Percentiles rank a stretch among this genome's conserved stretches.
Evolutionary conservation across 352 stramenopile species (phyloP).

Genomic region (Globisporangium emineosum): DNA sequence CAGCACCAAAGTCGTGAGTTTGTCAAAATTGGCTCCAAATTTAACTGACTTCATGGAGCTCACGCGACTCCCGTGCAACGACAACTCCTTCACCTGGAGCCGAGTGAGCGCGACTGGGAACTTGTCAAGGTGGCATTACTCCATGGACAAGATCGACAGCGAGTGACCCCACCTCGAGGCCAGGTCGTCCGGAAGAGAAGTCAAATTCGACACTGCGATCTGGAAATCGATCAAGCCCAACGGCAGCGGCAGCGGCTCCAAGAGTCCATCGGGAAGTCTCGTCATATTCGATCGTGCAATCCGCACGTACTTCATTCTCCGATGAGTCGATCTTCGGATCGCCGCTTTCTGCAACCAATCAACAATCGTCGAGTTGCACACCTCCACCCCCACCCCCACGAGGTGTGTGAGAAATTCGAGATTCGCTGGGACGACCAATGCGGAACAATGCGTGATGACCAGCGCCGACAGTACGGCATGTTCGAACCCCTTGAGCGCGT

Average conservation of each 20-base stretch:
- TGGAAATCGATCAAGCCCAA: conserved; percentile 16
- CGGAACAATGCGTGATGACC: conserved; percentile 16
- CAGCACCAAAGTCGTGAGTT: conserved; percentile 2
- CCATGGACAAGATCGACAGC: background rate
- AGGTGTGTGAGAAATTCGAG: conserved; percentile 18
- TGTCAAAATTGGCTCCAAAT: background rate
- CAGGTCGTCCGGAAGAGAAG: conserved; percentile 13
- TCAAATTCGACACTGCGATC: conserved; percentile 19
- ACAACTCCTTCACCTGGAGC: conserved; percentile 1
- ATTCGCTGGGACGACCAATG: conserved; percentile 9
- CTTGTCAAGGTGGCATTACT: background rate
- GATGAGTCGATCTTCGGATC: conserved; percentile 4
- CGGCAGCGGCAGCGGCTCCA: conserved; percentile 13
- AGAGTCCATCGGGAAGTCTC: conserved; percentile 2
- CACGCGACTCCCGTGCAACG: background rate
- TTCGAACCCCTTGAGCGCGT: conserved; percentile 14
- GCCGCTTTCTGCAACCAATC: conserved; percentile 13
- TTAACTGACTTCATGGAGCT: background rate
- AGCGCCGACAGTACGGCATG: conserved; percentile 14
- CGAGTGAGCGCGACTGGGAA: conserved; percentile 6
- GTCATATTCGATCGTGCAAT: conserved; percentile 20
- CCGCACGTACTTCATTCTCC: conserved; percentile 6
- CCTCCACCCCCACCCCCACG: conserved; percentile 19
- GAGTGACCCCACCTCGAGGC: background rate
- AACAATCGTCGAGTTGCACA: conserved; percentile 19